These are phyloP conservation scores for Colletotrichum scovillei DNA, from an alignment of 2,329 filamentous ascomycete species.

Conservation along the genomic window DNA sequence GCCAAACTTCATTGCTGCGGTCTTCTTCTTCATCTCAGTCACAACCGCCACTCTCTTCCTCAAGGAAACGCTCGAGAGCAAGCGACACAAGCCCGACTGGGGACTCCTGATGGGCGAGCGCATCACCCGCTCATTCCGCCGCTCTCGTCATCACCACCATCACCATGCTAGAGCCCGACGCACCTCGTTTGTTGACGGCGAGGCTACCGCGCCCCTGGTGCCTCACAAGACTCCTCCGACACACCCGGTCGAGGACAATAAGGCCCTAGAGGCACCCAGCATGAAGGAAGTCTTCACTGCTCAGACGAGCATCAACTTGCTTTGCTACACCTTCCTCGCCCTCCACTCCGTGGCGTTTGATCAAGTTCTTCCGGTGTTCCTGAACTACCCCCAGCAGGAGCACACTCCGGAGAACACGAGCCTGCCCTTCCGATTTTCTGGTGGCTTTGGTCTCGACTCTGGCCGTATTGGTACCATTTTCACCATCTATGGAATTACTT, in stretches of 20 bases:
- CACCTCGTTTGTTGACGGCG: conserved; percentile 64
- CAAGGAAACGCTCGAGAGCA: conserved; percentile 83
- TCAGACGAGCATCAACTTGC: conserved; percentile 80
- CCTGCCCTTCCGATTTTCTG: conserved; percentile 83
- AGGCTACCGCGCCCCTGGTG: conserved; percentile 67
- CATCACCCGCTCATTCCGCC: conserved; percentile 57
- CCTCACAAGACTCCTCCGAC: conserved; percentile 46
- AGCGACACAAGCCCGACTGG: conserved; percentile 76
- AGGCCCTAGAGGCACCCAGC: conserved; percentile 40
- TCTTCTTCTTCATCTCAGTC: conserved; percentile 83
- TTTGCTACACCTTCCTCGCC: conserved; percentile 83
- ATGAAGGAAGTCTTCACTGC: conserved; percentile 76
- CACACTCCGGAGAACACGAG: conserved; percentile 68
- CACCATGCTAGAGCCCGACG: conserved; percentile 47
- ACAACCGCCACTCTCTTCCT: conserved; percentile 82
- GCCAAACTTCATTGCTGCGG: conserved; percentile 82
- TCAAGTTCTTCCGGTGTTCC: conserved; percentile 87
- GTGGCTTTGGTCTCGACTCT: conserved; percentile 81
- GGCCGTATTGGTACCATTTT: conserved; percentile 87
- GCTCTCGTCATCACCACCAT: conserved; percentile 39
- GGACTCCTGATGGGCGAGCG: conserved; percentile 79
- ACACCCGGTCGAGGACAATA: conserved; percentile 33
- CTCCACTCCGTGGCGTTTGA: conserved; percentile 88
- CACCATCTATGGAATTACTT: conserved; percentile 82
- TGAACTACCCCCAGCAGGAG: conserved; percentile 76